Conservation (phyloP, 805 yeast genomes). For the Danielia oregonensis region DNA sequence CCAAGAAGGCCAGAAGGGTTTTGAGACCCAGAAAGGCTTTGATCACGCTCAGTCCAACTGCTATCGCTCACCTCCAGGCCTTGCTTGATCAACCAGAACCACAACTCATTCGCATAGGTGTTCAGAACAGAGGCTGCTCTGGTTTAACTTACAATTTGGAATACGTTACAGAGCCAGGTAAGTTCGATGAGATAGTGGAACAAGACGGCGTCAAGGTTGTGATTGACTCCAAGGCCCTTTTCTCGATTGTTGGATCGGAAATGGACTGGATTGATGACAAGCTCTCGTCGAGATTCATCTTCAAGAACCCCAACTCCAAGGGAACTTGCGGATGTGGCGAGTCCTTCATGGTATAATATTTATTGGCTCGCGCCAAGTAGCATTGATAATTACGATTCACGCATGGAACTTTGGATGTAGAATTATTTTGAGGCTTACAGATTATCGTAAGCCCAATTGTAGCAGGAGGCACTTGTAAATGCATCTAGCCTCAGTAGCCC, state of each 20-base stretch:
- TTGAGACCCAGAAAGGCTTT: constrained; percentile 88
- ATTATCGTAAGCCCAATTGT: not conserved
- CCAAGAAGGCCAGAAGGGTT: constrained; percentile 47
- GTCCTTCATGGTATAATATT: constrained; percentile 81
- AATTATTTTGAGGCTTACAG: not conserved
- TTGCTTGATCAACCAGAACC: constrained; percentile 81
- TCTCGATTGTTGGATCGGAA: constrained; percentile 92
- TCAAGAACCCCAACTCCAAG: constrained; percentile 93
- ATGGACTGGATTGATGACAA: constrained; percentile 99
- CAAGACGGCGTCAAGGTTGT: constrained; percentile 93
- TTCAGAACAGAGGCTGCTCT: constrained; percentile 94
- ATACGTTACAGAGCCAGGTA: constrained; percentile 87
- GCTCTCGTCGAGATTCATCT: constrained; percentile 81
- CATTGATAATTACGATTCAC: not conserved
- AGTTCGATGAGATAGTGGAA: constrained; percentile 88
- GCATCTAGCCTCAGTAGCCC: too few relatives aligned
- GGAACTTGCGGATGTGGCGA: constrained; percentile 99
- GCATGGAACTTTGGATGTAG: too few relatives aligned
- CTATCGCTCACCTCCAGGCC: constrained; percentile 64
- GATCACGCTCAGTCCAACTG: constrained; percentile 73
- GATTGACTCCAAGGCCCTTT: constrained; percentile 93
- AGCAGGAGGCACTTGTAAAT: too few relatives aligned
- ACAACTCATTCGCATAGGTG: constrained; percentile 85
- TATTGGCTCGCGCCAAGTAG: not conserved
- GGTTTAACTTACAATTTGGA: constrained; percentile 90